Base-by-base conservation (phyloP, 129 eudicot species). In the Flaveria robusta region DNA sequence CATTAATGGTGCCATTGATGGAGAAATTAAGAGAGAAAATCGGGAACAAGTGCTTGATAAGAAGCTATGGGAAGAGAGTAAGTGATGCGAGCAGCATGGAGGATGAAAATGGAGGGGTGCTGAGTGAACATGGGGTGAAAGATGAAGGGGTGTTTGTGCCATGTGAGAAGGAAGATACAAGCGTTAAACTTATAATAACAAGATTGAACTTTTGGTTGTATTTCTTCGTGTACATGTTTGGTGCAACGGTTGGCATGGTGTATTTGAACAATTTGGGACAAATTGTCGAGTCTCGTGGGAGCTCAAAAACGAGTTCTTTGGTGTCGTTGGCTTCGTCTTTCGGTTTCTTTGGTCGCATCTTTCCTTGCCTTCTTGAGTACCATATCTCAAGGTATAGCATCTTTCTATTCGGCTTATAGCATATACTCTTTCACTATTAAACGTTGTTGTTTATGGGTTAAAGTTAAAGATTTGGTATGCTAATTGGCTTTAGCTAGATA, bases 181-280 rank as follows among this genome's bases (percentile, higher is more conserved):
- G 83, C 51, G 86, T 58, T 27, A 77, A 24, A 76, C 45, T 27
- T 68, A 86, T 93, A 95, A 2, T 93, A 64, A 78, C 72, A 76
- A 87, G 70, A 67, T 74, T 88, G 71, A 87, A 93, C 72, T 93
- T 93, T 73, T 93, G 98, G 98, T 66, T 93, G 60, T 93, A 93
- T 84, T 90, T 79, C 22, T 88, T 87, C 26, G 89, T 85, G 68
- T 93, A 93, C 54, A 45, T 93, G 29, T 93, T 86, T 78, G 98
- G 98, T 45, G 96, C 92, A 59, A 90, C 98, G 8, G 75, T 93
- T 49, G 98, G 98, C 5, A 39, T 93, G 83, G 98, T 93, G 41
- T 93, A 83, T 84, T 55, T 90, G 76, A 93, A 93, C 74, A 93
- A 93, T 41, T 77, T 93, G 81, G 98, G 98, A 74, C 98, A 93